These are phyloP conservation scores for Salicornia ramosissima DNA, from an alignment of 148 eudicot species.

Conservation along the genomic window DNA sequence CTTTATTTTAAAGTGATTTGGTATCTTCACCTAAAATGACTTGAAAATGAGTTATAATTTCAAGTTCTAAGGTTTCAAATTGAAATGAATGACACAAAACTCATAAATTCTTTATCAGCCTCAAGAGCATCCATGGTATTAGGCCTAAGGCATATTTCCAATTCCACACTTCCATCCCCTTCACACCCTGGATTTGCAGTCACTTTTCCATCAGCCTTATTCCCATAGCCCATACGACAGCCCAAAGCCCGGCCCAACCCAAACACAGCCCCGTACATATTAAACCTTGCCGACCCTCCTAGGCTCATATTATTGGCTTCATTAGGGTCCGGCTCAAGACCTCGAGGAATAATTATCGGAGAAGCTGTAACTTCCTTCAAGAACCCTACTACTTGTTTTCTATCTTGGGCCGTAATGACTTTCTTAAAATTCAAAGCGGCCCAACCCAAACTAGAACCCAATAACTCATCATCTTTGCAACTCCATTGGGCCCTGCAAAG, in stretches of 20 bases:
- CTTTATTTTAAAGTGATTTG: too few relatives aligned
- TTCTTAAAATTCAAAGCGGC: slow-evolving; percentile 32
- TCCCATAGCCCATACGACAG: slow-evolving; percentile 51
- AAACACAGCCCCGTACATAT: slow-evolving; percentile 72
- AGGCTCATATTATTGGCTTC: too few relatives aligned
- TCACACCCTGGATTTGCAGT: slow-evolving; percentile 66
- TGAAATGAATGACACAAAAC: slow-evolving; percentile 30
- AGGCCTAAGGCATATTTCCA: slow-evolving; percentile 64
- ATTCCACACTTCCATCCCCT: slow-evolving; percentile 57
- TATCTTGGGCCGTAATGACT: slow-evolving; percentile 45
- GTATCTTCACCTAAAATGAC: too few relatives aligned
- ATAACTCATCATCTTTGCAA: slow-evolving; percentile 32
- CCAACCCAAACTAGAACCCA: slow-evolving; percentile 45
- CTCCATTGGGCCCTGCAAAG: slow-evolving; percentile 29
- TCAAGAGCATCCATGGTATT: slow-evolving; percentile 51
- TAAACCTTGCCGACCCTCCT: slow-evolving; percentile 33
- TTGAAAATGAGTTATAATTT: too few relatives aligned
- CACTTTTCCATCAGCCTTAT: slow-evolving; percentile 72
- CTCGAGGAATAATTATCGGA: slow-evolving; percentile 1
- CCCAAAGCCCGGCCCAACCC: slow-evolving; percentile 70
- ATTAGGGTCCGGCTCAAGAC: slow-evolving; percentile 6
- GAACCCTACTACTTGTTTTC: not conserved
- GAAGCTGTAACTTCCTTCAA: not conserved
- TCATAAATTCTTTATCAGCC: slow-evolving; percentile 54
- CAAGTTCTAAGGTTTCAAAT: too few relatives aligned